Evolutionary conservation across 345 rosid species (phyloP).

Genomic region (Lepidium didymum): DNA sequence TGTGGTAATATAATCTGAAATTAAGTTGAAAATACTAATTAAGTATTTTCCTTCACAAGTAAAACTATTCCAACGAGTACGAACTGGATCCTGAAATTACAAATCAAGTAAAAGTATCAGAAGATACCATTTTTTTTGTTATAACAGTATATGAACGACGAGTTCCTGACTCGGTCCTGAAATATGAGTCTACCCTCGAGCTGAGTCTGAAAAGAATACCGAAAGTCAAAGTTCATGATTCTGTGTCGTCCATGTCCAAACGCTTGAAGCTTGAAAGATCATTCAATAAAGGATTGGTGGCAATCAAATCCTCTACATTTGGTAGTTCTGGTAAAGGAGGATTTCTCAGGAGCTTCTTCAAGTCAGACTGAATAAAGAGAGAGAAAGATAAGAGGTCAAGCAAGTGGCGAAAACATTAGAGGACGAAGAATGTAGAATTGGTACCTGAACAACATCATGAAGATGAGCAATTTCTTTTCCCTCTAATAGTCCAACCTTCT

Average conservation of each 20-base stretch:
- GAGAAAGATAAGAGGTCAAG: not conserved
- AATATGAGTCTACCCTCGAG: too few species aligned
- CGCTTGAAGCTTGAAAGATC: not conserved
- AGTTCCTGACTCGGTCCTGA: not conserved
- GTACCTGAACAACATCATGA: constrained; percentile 81
- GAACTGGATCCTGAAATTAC: not conserved
- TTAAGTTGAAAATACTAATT: too few species aligned
- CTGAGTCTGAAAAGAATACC: too few species aligned
- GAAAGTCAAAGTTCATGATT: not conserved
- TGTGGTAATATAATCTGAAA: not conserved
- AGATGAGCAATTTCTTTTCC: constrained; percentile 88
- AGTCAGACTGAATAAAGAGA: constrained; percentile 47
- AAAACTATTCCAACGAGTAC: not conserved
- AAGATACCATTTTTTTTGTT: not conserved
- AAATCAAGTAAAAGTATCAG: not conserved
- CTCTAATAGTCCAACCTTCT: constrained; percentile 75
- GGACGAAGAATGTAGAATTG: not conserved
- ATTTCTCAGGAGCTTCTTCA: constrained; percentile 83
- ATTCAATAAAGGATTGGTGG: constrained; percentile 46
- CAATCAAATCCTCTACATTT: constrained; percentile 41
- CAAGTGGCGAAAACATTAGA: not conserved
- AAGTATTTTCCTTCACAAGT: not conserved
- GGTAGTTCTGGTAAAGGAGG: constrained; percentile 74
- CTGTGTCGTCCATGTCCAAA: not conserved
- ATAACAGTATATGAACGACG: not conserved